Conservation (phyloP, 495 filamentous ascomycete species). For the Annulohypoxylon bovei region DNA sequence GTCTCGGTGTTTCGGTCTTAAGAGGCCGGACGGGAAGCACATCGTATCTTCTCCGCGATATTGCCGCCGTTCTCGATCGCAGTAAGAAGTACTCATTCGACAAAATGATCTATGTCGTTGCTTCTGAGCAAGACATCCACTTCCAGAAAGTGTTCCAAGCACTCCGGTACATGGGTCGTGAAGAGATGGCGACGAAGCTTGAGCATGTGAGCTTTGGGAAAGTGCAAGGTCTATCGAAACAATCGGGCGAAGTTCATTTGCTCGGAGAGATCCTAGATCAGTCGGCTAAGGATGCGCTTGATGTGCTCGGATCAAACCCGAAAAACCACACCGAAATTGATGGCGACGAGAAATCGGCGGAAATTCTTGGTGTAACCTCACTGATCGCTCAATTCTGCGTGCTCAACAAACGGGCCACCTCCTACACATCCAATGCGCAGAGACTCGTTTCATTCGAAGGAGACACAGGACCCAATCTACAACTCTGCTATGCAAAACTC, state of each 20-base stretch:
- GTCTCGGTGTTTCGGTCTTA: background rate
- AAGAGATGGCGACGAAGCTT: background rate
- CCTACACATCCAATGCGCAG: background rate
- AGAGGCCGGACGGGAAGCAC: background rate
- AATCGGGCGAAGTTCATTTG: background rate
- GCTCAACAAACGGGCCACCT: background rate
- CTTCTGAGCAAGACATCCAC: conserved; percentile 1
- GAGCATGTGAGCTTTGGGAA: background rate
- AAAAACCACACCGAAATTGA: background rate
- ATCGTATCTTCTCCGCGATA: conserved; percentile 5
- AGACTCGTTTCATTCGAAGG: background rate
- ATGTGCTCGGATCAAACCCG: background rate
- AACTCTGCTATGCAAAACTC: background rate
- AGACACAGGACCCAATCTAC: background rate
- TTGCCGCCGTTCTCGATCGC: conserved; percentile 4
- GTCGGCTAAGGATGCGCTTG: background rate
- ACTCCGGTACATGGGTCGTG: conserved; percentile 1
- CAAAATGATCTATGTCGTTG: conserved; percentile 9
- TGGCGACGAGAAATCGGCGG: background rate
- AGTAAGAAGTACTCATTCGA: conserved; percentile 1
- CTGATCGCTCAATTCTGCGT: background rate
- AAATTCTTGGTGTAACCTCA: background rate
- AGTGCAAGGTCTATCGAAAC: background rate
- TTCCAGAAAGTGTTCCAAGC: conserved; percentile 7
- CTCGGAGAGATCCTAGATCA: conserved; percentile 3